Evolutionary conservation across 345 rosid species (phyloP).

Genomic region (Angophora floribunda): DNA sequence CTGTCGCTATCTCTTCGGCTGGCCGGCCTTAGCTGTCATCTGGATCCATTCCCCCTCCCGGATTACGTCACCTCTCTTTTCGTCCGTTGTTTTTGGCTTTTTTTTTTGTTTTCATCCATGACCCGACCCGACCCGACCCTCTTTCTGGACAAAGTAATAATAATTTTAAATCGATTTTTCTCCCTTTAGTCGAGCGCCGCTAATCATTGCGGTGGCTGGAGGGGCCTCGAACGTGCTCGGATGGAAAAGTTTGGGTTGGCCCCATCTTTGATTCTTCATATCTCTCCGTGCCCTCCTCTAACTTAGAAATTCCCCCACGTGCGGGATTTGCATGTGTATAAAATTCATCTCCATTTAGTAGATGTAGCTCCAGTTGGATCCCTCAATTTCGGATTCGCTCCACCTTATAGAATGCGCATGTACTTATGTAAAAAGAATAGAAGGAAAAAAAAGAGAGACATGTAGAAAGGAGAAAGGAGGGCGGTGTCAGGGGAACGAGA

Average conservation of each 20-base stretch:
- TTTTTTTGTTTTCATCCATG: background rate
- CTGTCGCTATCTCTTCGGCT: background rate
- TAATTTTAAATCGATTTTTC: background rate
- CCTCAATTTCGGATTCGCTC: background rate
- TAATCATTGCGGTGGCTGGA: background rate
- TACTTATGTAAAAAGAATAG: too few species aligned
- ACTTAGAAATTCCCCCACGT: background rate
- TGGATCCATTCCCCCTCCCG: background rate
- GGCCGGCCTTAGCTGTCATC: background rate
- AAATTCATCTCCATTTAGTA: background rate
- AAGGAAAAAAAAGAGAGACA: background rate
- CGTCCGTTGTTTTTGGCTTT: background rate
- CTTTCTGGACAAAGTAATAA: background rate
- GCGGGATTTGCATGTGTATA: background rate
- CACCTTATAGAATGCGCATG: background rate
- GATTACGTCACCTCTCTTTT: background rate
- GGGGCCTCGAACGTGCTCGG: background rate
- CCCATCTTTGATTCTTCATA: background rate
- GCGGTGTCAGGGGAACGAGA: rapidly evolving
- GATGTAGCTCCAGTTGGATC: background rate
- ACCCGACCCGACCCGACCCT: background rate
- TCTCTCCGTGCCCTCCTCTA: background rate
- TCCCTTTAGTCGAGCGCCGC: background rate
- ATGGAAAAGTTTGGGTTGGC: background rate
- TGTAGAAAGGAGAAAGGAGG: background rate